These are phyloP conservation scores for Mycocentrospora acerina DNA, from an alignment of 2,329 filamentous ascomycete genomes.

Conservation along the genomic window DNA sequence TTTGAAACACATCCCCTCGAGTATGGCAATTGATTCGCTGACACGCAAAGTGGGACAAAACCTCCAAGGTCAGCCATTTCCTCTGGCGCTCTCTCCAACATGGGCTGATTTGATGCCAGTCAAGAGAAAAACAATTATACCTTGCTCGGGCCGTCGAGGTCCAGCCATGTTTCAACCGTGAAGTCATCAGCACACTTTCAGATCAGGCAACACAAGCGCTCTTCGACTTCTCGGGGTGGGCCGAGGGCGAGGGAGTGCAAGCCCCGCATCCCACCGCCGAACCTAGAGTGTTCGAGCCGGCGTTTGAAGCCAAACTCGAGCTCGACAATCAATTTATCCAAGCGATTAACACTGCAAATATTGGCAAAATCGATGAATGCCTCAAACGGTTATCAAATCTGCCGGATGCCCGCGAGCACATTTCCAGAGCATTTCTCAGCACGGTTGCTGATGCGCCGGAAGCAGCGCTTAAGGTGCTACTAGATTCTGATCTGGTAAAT, in stretches of 20 bases:
- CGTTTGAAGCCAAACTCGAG: constrained; percentile 76
- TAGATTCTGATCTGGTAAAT: constrained; percentile 81
- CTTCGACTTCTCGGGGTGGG: constrained; percentile 93
- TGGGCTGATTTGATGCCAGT: constrained; percentile 53
- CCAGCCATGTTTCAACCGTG: constrained; percentile 96
- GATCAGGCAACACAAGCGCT: constrained; percentile 96
- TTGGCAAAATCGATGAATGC: constrained; percentile 76
- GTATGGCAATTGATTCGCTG: constrained; percentile 27
- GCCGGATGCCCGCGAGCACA: constrained; percentile 67
- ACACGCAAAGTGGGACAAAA: constrained; percentile 84
- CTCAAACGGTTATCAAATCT: constrained; percentile 68
- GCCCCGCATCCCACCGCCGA: constrained; percentile 48
- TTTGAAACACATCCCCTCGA: constrained; percentile 37
- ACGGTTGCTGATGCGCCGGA: constrained; percentile 84
- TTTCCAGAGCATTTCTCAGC: constrained; percentile 87
- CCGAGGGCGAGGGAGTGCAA: constrained; percentile 89
- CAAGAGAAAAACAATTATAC: constrained; percentile 96
- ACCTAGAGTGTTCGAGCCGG: constrained; percentile 32
- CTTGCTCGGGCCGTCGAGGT: constrained; percentile 94
- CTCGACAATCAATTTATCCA: constrained; percentile 86
- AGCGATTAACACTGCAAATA: constrained; percentile 79
- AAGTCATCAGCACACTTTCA: constrained; percentile 93
- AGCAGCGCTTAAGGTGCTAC: constrained; percentile 71
- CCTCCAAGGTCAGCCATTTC: constrained; percentile 69
- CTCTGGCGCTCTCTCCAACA: constrained; percentile 14